Base-by-base conservation (phyloP, 2,329 filamentous ascomycete genomes). In the Chaetomiaceae sp. region DNA sequence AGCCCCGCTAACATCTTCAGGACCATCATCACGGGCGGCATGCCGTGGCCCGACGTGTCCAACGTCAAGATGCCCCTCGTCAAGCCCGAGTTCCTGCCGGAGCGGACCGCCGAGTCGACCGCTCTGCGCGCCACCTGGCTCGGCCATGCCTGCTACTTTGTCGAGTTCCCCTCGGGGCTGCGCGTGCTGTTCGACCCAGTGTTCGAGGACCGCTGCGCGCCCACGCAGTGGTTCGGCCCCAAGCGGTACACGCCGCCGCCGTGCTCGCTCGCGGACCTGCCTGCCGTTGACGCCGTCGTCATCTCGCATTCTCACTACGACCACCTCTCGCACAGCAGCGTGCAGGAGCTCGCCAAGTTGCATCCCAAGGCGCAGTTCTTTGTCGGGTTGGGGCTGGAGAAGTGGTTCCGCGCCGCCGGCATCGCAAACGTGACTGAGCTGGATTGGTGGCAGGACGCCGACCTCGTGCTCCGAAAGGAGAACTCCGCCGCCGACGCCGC, bases 231-330 rank as follows among this genome's bases (percentile, higher is more conserved):
- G 60, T 65, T 88, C 52, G 83, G 83, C 0, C 87, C 91, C 2
- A 88, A 88, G 71, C 79, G 92, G 46, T 96, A 82, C 71, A 95
- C 91, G 0, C 77, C 84, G 20, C 77, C 79, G 53, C 89, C 92
- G 0, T 96, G 91, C 69, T 71, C 84, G 51, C 81, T 95, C 58
- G 77, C 81, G 47, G 89, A 95, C 60, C 80, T 96, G 3, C 91
- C 91, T 8, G 71, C 78, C 53, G 80, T 91, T 39, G 88, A 94
- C 64, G 82, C 84, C 25, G 87, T 89, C 9, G 75, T 94, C 50
- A 95, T 96, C 61, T 89, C 85, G 17, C 91, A 96, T 71, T 91
- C 85, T 63, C 92, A 96, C 72, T 96, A 96, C 69, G 92, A 96
- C 70, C 92, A 96, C 66, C 75, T 97, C 12, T 92, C 88, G 1